Conservation (phyloP, 305 asterid species). For the Fraxinus sp. region DNA sequence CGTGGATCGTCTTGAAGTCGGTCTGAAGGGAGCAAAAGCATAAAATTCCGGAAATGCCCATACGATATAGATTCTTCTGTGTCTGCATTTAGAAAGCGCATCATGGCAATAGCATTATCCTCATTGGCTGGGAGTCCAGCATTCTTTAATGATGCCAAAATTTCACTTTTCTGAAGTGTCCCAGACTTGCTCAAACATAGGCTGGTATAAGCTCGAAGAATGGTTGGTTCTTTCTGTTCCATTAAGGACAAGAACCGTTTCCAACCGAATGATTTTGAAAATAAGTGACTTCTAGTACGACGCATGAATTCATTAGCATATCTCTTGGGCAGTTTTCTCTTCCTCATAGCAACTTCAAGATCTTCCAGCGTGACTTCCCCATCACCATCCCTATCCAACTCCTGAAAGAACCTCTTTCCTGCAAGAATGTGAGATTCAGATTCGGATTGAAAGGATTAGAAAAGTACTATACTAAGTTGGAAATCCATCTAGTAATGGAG, state of each 20-base stretch:
- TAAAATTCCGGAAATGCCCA: slow-evolving; percentile 93
- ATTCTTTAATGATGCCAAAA: slow-evolving; percentile 75
- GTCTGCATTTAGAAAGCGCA: slow-evolving; percentile 95
- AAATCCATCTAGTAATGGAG: background rate
- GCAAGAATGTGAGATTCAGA: slow-evolving; percentile 28
- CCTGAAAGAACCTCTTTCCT: slow-evolving; percentile 94
- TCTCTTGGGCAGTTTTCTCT: slow-evolving; percentile 87
- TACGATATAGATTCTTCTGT: slow-evolving; percentile 89
- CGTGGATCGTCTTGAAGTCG: slow-evolving; percentile 98
- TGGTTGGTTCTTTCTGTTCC: slow-evolving; percentile 99
- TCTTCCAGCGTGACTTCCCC: slow-evolving; percentile 95
- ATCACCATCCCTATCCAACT: slow-evolving; percentile 96
- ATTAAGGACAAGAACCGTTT: slow-evolving; percentile 85
- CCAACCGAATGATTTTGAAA: slow-evolving; percentile 95
- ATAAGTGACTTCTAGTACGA: slow-evolving; percentile 87
- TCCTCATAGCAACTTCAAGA: slow-evolving; percentile 89
- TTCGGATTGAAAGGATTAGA: slow-evolving; percentile 7
- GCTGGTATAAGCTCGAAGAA: slow-evolving; percentile 92
- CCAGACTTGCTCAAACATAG: slow-evolving; percentile 98
- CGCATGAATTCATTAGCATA: slow-evolving; percentile 89
- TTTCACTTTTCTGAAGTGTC: slow-evolving; percentile 86
- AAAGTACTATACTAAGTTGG: background rate
- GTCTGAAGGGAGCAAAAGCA: slow-evolving; percentile 96
- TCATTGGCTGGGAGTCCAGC: slow-evolving; percentile 98
- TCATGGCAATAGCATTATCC: slow-evolving; percentile 98